phyloP scores from a whole-genome alignment of 2,329 filamentous ascomycete species.

The Colletotrichum coccodes region DNA sequence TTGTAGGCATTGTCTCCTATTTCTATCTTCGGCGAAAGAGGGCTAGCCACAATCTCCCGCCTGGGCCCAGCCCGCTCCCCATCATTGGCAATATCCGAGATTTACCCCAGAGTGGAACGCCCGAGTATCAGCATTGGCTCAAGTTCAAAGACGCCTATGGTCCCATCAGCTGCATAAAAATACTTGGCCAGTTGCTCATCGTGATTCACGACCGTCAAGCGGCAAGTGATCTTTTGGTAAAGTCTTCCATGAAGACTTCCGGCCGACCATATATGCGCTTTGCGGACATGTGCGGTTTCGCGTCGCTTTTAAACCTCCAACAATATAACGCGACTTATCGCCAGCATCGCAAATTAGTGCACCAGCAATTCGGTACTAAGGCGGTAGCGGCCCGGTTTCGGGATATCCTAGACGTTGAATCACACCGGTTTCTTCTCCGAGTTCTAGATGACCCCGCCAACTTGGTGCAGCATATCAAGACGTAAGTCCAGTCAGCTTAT shows the following conservation, averaged over 20 bases:
- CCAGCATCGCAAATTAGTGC: slow-evolving; percentile 54
- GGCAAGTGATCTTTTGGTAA: slow-evolving; percentile 49
- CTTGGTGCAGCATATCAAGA: slow-evolving; percentile 53
- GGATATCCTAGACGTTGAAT: slow-evolving; percentile 53
- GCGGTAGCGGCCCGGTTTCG: slow-evolving; percentile 48
- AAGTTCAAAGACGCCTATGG: slow-evolving; percentile 45
- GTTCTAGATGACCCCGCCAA: slow-evolving; percentile 49
- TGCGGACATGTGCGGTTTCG: slow-evolving; percentile 50
- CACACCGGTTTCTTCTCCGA: slow-evolving; percentile 52
- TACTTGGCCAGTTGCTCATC: slow-evolving; percentile 51
- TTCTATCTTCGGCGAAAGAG: not conserved
- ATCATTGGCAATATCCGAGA: slow-evolving; percentile 58
- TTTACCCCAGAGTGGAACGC: slow-evolving; percentile 45
- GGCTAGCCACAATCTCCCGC: slow-evolving; percentile 27
- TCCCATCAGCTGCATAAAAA: slow-evolving; percentile 44
- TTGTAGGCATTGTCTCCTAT: not conserved
- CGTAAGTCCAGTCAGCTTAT: slow-evolving; percentile 39
- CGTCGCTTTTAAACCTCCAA: slow-evolving; percentile 45
- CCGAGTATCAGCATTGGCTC: slow-evolving; percentile 47
- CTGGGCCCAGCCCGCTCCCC: slow-evolving; percentile 45
- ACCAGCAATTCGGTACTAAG: slow-evolving; percentile 54
- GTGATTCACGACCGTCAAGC: slow-evolving; percentile 48
- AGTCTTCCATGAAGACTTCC: slow-evolving; percentile 44
- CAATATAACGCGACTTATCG: slow-evolving; percentile 48
- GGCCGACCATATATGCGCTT: slow-evolving; percentile 44